Evolutionary conservation across 2,329 filamentous ascomycete species (phyloP), one percentile per base, ranked within the genome.

Genomic region (Venturia effusa): DNA sequence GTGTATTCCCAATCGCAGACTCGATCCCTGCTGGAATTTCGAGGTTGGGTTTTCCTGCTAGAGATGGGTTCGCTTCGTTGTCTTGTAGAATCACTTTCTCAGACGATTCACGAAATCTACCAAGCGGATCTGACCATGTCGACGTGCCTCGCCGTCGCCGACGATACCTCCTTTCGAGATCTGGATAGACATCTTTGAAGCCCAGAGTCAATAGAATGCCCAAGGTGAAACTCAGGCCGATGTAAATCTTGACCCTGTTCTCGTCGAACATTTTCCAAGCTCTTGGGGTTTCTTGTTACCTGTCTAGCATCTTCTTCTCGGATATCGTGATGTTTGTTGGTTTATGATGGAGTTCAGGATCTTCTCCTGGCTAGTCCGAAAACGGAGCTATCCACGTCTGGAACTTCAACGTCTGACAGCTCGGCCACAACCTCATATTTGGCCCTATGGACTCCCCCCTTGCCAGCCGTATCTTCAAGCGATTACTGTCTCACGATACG

Each of bases 1-100:
- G 93, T 17, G 94, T 99, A 75, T 96, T 89, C 64, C 94, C 94
- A 72, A 99, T 97, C 72, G 89, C 90, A 57, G 88, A 90, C 74
- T 96, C 92, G 66, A 99, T 89, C 22, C 94, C 94, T 64, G 90
- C 84, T 17, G 85, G 84, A 11, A 64, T 64, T 15, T 41, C 34
- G 11, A 60, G 8, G n/a, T 32, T 30, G 11, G 48, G 34, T 1
- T 19, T 59, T 24, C 27, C 41, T 34, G 27, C 45, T 10, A 41
- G 17, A 19, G 27, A 37, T 24, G 43, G 59, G 22, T 48, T 41
- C 24, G 45, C 45, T 59, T 45, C 51, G 34, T 64, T 60, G 41
- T 64, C 62, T 37, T 64, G 37, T 11, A 64, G 62, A 1, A n/a
- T 34, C 17, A 64, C 54, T 15, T 45, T 61, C 59, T 48, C 30